These are phyloP conservation scores for Eucalyptus grandis DNA, from an alignment of 345 rosid species.

Conservation along the genomic window DNA sequence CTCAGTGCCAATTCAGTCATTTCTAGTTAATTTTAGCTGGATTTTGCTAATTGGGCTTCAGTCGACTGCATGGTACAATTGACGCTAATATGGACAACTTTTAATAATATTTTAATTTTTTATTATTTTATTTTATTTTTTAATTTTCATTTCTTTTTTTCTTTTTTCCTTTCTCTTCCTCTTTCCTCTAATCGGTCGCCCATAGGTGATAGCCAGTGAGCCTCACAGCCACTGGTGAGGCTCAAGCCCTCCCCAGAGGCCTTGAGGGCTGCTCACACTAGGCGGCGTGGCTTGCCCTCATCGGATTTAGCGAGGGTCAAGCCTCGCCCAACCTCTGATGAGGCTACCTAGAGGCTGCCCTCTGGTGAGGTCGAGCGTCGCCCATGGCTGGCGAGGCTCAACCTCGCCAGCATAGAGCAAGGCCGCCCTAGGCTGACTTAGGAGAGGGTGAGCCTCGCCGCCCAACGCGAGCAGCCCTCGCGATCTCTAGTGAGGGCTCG, in stretches of 20 bases:
- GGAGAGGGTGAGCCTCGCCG: fast-evolving
- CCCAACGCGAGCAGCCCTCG: fast-evolving
- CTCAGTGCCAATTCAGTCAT: too few relatives aligned
- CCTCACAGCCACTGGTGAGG: fast-evolving
- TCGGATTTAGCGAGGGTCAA: too few relatives aligned
- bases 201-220: fast-evolving
- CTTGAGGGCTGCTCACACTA: too few relatives aligned
- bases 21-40: fast-evolving
- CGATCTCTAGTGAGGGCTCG: too few relatives aligned
- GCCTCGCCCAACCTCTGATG: too few relatives aligned
- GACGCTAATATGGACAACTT: fast-evolving
- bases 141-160: too few relatives aligned
- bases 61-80: fast-evolving
- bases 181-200: fast-evolving
- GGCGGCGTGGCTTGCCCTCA: fast-evolving
- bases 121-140: too few relatives aligned
- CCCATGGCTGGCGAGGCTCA: fast-evolving
- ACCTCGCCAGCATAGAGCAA: fast-evolving
- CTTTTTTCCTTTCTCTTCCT: too few relatives aligned
- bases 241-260: too few relatives aligned
- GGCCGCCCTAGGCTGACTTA: too few relatives aligned
- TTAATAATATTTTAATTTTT: too few relatives aligned
- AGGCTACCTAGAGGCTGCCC: too few relatives aligned
- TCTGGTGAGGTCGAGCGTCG: fast-evolving
- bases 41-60: fast-evolving